Evolutionary conservation across 2,329 filamentous ascomycete genomes (phyloP).

Genomic region (Nothophaeocryptopus gaeumannii): DNA sequence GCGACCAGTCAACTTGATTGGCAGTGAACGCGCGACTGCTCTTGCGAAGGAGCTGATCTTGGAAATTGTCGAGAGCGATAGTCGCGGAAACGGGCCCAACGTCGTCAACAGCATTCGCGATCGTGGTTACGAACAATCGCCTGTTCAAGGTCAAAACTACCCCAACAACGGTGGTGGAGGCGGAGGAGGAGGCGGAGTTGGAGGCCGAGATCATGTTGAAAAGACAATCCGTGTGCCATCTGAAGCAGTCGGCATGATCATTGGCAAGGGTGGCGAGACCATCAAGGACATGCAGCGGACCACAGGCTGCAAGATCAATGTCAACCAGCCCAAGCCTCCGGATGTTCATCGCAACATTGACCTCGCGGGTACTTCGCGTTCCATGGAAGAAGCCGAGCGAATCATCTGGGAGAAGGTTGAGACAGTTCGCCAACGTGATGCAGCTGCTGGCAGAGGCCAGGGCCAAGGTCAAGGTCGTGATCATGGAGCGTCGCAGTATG

Average conservation of each 20-base stretch:
- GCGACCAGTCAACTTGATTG: conserved; percentile 86
- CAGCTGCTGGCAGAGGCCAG: conserved; percentile 30
- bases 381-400: conserved; percentile 75
- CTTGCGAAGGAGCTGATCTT: conserved; percentile 84
- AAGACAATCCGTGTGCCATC: conserved; percentile 82
- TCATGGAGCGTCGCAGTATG: conserved; percentile 37
- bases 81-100: conserved; percentile 39
- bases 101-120: conserved; percentile 21
- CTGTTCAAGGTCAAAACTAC: conserved; percentile 23
- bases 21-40: conserved; percentile 68
- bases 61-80: conserved; percentile 92
- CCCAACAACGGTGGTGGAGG: conserved; percentile 27
- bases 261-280: conserved; percentile 87
- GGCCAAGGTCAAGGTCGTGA: conserved; percentile 33
- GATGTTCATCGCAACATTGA: conserved; percentile 85
- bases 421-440: conserved; percentile 63
- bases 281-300: conserved; percentile 89
- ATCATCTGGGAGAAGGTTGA: conserved; percentile 92
- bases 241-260: conserved; percentile 93
- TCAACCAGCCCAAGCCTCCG: conserved; percentile 74
- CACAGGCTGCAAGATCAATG: conserved; percentile 92
- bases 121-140: conserved; percentile 30
- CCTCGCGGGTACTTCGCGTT: conserved; percentile 72
- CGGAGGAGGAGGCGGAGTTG: conserved; percentile 42
- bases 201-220: conserved; percentile 62